Evolutionary conservation across 2,329 filamentous ascomycete genomes (phyloP), one percentile per base, ranked within the genome.

Genomic region (Beauveria asiatica): DNA sequence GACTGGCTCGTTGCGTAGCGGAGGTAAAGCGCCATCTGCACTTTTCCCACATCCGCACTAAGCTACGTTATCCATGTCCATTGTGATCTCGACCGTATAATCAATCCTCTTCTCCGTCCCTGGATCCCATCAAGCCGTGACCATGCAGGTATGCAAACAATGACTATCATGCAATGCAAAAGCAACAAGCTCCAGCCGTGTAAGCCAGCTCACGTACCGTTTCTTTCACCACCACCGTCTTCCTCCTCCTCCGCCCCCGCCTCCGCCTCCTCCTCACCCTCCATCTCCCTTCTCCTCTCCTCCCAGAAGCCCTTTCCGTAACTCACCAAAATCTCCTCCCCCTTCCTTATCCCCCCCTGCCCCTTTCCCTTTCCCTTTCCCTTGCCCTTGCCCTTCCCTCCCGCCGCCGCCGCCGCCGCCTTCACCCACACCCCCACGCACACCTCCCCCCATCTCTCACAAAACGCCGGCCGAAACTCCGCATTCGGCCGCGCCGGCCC

Each of bases 271-370:
- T 37, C 33, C 5, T n/a, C 13, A 1, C 5, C 46, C 23, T 39
- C 49, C 25, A 23, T n/a, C 46, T 67, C 64, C 63, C 73, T 73
- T 60, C 71, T 73, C 65, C 71, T 78, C 70, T 70, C 68, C 74
- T 77, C 68, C 83, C 85, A 88, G 64, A 88, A 87, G 0, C 85
- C 85, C 69, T 84, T 87, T 6, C 84, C 85, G 66, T 88, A 87
- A 64, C 82, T 86, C 13, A 88, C 82, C 56, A 87, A 68, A 57
- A 88, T 82, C 75, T 88, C 85, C 62, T 85, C 78, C 1, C 84
- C 84, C 71, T 81, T 84, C 53, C 68, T 77, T 30, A 86, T 79
- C 1, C 78, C 72, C 64, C 63, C 62, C 67, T 69, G 62, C 62
- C 66, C 41, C 60, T 57, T 44, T 7, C 11, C 11, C 42, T 57